Evolutionary conservation across 2,329 filamentous ascomycete species (phyloP).

Genomic region (Aureobasidium sp.): DNA sequence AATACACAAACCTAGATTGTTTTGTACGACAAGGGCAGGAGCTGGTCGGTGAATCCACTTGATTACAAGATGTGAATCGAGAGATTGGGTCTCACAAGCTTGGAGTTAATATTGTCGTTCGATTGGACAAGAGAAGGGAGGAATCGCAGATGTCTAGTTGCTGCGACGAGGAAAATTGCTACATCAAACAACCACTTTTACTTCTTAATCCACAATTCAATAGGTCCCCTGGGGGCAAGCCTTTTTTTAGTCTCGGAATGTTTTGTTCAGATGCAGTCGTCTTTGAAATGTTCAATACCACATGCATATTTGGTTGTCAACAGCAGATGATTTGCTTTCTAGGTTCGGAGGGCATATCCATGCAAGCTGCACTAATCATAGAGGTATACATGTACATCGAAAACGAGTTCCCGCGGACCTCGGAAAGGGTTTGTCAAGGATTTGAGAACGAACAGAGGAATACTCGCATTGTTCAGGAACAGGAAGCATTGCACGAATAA

Average conservation of each 20-base stretch:
- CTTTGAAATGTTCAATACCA: background rate
- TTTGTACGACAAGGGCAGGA: background rate
- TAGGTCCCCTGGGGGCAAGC: background rate
- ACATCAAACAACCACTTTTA: background rate
- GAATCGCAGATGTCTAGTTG: background rate
- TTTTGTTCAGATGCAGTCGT: background rate
- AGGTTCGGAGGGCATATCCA: background rate
- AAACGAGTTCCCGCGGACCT: background rate
- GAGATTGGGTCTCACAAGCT: background rate
- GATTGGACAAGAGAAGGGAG: background rate
- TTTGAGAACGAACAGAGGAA: background rate
- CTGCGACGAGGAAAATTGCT: constrained; percentile 9
- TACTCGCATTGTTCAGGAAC: constrained; percentile 7
- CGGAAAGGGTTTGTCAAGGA: background rate
- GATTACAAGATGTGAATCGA: background rate
- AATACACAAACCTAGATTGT: constrained; percentile 12
- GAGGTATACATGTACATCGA: background rate
- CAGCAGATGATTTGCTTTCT: background rate
- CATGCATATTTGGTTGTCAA: background rate
- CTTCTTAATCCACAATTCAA: background rate
- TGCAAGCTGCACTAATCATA: constrained; percentile 11
- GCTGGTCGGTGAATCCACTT: background rate
- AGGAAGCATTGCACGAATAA: background rate
- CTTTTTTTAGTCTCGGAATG: background rate
- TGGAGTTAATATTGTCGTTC: background rate